Conservation (phyloP, 208 protist species). For the Leptomonas seymouri region DNA sequence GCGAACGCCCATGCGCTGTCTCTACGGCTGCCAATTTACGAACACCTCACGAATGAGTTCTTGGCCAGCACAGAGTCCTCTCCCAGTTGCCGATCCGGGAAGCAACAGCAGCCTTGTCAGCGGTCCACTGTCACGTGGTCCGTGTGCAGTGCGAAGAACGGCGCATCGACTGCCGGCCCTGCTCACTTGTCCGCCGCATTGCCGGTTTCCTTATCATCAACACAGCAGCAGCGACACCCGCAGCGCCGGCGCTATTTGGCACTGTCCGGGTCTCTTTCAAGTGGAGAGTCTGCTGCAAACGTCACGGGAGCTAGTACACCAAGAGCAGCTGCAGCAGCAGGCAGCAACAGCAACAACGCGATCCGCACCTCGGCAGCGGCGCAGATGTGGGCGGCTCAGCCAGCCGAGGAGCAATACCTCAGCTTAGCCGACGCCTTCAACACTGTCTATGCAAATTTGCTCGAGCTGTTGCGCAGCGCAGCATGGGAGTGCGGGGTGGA, state of each 20-base stretch:
- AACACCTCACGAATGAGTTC: neutral
- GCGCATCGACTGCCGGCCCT: neutral
- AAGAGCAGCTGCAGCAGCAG: neutral
- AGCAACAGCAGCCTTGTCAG: neutral
- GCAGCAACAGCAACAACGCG: neutral
- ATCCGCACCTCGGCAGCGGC: conserved; percentile 3
- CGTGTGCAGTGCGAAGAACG: conserved; percentile 13
- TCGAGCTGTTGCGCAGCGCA: conserved; percentile 32
- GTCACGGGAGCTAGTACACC: neutral
- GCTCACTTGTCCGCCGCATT: neutral
- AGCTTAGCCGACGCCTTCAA: conserved; percentile 65
- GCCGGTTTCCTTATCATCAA: neutral
- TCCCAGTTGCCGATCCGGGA: neutral
- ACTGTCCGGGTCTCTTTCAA: conserved; percentile 5
- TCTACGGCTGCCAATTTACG: conserved; percentile 29
- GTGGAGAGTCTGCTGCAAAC: neutral
- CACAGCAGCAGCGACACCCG: neutral
- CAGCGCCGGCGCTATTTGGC: conserved; percentile 1
- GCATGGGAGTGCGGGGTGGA: conserved; percentile 43
- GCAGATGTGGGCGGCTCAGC: conserved; percentile 41
- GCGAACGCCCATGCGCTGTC: conserved; percentile 41
- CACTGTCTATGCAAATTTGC: conserved; percentile 35
- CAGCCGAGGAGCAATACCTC: conserved; percentile 28
- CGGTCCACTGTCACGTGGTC: conserved; percentile 20
- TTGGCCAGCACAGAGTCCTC: neutral